These are phyloP conservation scores for Phalaenopsis aphrodite DNA, from an alignment of 106 monocot species.

Conservation along the genomic window DNA sequence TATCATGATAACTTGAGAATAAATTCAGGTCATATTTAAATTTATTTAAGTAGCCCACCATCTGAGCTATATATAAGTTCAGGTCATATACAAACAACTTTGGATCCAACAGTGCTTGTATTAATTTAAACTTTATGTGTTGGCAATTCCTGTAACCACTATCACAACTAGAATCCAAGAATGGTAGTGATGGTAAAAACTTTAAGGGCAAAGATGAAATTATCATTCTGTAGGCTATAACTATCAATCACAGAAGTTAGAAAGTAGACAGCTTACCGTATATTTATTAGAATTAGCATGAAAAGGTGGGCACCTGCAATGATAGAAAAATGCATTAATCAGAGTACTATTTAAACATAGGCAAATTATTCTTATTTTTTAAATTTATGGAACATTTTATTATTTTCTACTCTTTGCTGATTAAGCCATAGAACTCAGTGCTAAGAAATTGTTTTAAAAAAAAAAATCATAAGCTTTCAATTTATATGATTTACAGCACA, in stretches of 20 bases:
- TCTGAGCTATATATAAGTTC: too few relatives aligned
- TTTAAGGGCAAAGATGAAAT: neutral
- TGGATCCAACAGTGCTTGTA: neutral
- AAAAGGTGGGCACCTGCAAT: slow-evolving; percentile 53
- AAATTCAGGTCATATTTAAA: too few relatives aligned
- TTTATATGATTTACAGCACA: too few relatives aligned
- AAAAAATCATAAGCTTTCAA: too few relatives aligned
- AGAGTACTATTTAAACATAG: neutral
- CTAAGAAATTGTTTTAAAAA: too few relatives aligned
- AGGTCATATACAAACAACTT: too few relatives aligned
- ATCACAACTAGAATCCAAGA: neutral
- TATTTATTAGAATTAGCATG: slow-evolving; percentile 45
- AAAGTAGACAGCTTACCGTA: slow-evolving; percentile 29
- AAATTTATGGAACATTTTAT: too few relatives aligned
- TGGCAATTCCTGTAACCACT: neutral
- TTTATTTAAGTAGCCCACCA: too few relatives aligned
- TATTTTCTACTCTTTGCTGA: too few relatives aligned
- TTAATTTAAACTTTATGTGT: neutral
- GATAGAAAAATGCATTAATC: neutral
- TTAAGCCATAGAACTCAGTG: too few relatives aligned
- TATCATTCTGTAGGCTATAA: neutral
- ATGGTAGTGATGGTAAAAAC: neutral
- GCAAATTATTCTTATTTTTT: too few relatives aligned
- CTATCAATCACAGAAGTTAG: neutral
- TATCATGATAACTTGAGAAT: too few relatives aligned